These are phyloP conservation scores for Cryptococcus sp. DNA, from an alignment of 1,284 basidiomycete genomes.

Conservation along the genomic window DNA sequence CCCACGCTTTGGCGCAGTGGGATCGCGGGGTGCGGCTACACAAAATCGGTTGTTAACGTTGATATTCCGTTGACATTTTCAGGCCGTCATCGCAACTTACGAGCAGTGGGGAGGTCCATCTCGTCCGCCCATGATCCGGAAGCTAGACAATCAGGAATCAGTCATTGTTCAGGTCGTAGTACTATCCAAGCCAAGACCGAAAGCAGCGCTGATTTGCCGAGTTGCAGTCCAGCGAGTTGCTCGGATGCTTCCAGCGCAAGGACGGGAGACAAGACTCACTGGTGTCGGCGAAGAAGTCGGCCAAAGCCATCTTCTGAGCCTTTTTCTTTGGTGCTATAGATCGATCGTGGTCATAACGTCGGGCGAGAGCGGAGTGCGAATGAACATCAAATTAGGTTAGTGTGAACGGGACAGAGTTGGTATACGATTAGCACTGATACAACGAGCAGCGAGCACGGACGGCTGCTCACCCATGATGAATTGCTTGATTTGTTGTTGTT, in stretches of 20 bases:
- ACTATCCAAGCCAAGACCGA: neutral
- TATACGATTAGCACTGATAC: too few species aligned
- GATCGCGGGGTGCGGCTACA: slow-evolving; percentile 53
- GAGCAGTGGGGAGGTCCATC: slow-evolving; percentile 89
- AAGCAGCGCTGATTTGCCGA: neutral
- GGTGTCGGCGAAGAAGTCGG: slow-evolving; percentile 82
- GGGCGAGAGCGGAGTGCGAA: neutral
- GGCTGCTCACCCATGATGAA: too few species aligned
- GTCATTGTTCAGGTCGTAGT: neutral
- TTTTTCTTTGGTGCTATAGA: slow-evolving; percentile 64
- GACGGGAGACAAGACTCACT: slow-evolving; percentile 57
- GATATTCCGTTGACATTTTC: slow-evolving; percentile 21
- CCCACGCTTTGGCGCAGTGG: slow-evolving; percentile 47
- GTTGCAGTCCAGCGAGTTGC: neutral
- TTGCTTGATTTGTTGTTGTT: too few species aligned
- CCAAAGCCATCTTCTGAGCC: slow-evolving; percentile 84
- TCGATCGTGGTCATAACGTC: too few species aligned
- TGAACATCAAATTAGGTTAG: neutral
- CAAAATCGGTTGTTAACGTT: slow-evolving; percentile 8
- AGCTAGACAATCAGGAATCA: slow-evolving; percentile 54
- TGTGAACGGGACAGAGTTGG: neutral
- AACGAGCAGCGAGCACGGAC: too few species aligned
- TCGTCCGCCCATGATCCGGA: slow-evolving; percentile 96
- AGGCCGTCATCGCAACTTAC: slow-evolving; percentile 59
- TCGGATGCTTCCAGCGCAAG: neutral